phyloP scores from a whole-genome alignment of 192 early-diverging fungal genomes.

The Dissophora ornata region DNA sequence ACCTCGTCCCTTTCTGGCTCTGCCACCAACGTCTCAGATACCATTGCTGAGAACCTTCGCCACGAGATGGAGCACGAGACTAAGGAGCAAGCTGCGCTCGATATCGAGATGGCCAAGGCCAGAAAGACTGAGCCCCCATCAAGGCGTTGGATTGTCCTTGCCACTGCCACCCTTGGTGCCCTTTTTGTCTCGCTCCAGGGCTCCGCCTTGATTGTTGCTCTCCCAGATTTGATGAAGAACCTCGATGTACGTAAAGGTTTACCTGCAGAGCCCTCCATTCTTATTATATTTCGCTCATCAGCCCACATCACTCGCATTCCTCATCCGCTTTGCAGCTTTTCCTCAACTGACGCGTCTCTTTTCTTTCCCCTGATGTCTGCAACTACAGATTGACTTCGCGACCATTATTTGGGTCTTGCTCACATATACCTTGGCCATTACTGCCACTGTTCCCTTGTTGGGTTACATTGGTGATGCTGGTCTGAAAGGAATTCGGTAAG shows the following conservation, averaged over 20 bases:
- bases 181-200: constrained; percentile 54
- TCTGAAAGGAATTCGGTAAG: constrained; percentile 43
- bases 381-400: constrained; percentile 36
- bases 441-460: constrained; percentile 32
- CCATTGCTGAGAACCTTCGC: constrained; percentile 23
- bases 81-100: constrained; percentile 39
- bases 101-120: constrained; percentile 50
- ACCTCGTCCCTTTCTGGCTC: constrained; percentile 9
- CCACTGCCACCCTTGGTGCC: constrained; percentile 45
- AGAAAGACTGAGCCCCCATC: constrained; percentile 45
- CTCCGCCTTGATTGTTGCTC: constrained; percentile 49
- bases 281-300: not conserved
- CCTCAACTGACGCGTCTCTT: not conserved
- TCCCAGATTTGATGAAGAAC: constrained; percentile 51
- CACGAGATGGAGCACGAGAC: constrained; percentile 36
- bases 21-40: constrained; percentile 27
- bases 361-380: not conserved
- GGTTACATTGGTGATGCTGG: constrained; percentile 48
- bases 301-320: too few relatives aligned
- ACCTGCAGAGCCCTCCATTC: too few relatives aligned
- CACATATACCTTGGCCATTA: constrained; percentile 52
- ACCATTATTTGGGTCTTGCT: constrained; percentile 51
- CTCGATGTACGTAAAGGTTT: constrained; percentile 34
- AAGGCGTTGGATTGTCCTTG: constrained; percentile 52
- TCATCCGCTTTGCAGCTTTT: not conserved